Conservation (phyloP, 2,329 filamentous ascomycete species). For the Cadophora sp. region DNA sequence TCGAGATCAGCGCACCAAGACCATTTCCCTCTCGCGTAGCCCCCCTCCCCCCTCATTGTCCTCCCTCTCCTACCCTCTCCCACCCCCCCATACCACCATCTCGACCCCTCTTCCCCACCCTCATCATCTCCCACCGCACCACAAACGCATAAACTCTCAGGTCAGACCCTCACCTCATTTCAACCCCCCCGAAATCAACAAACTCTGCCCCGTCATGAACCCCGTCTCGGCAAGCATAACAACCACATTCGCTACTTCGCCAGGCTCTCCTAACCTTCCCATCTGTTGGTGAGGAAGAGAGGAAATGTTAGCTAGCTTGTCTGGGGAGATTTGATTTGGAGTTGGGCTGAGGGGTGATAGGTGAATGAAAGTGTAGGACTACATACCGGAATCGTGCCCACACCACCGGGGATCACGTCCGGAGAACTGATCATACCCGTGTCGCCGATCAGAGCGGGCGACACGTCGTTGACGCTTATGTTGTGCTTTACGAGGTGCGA, state of each 20-base stretch:
- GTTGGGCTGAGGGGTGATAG: too few relatives aligned
- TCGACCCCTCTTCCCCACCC: neutral
- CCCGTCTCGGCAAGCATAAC: slow-evolving; percentile 54
- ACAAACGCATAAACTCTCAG: too few relatives aligned
- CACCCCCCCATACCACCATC: too few relatives aligned
- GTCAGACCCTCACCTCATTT: too few relatives aligned
- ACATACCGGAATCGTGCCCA: slow-evolving; percentile 49
- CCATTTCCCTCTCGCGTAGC: too few relatives aligned
- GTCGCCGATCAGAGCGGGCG: slow-evolving; percentile 53
- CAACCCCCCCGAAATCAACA: slow-evolving; percentile 50
- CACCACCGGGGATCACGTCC: slow-evolving; percentile 35
- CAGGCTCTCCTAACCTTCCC: slow-evolving; percentile 51
- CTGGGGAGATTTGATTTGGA: too few relatives aligned
- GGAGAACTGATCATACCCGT: slow-evolving; percentile 52
- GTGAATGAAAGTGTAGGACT: too few relatives aligned
- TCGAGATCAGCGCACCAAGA: too few relatives aligned
- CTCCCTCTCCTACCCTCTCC: too few relatives aligned
- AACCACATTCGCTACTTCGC: slow-evolving; percentile 55
- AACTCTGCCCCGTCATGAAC: slow-evolving; percentile 55
- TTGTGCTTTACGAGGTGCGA: slow-evolving; percentile 47
- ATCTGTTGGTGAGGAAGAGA: too few relatives aligned
- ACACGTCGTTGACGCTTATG: slow-evolving; percentile 55
- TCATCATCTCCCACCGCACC: neutral
- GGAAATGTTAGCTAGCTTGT: too few relatives aligned
- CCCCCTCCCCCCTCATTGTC: too few relatives aligned